Evolutionary conservation across 768 basidiomycete species (phyloP).

Genomic region (Suillus placidus): DNA sequence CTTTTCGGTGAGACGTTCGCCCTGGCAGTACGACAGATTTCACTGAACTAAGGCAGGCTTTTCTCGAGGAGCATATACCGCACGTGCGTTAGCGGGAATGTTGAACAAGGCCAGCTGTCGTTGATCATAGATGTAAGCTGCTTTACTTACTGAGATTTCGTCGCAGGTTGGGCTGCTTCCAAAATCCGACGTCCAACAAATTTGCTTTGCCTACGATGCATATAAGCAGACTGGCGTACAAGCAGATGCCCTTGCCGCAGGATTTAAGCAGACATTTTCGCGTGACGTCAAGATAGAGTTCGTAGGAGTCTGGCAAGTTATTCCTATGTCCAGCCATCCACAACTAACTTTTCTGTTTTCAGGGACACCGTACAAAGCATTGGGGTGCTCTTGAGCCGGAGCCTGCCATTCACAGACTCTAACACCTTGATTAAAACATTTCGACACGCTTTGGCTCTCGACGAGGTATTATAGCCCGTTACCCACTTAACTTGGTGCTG

Average conservation of each 20-base stretch:
- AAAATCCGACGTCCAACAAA: conserved; percentile 65
- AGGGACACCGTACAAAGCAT: conserved; percentile 85
- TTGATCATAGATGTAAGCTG: background rate
- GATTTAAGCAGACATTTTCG: conserved; percentile 77
- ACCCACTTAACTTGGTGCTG: conserved; percentile 7
- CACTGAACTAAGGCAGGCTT: conserved; percentile 54
- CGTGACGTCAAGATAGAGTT: conserved; percentile 73
- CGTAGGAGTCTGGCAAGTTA: conserved; percentile 71
- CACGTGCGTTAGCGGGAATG: conserved; percentile 75
- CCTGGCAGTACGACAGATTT: background rate
- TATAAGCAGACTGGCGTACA: conserved; percentile 56
- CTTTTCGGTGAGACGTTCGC: conserved; percentile 55
- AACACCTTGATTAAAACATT: conserved; percentile 70
- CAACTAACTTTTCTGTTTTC: conserved; percentile 9
- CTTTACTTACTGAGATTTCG: conserved; percentile 8
- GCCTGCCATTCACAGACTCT: conserved; percentile 66
- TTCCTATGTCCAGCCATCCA: background rate
- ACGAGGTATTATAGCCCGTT: conserved; percentile 52
- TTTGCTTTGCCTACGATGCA: conserved; percentile 75
- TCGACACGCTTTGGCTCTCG: conserved; percentile 76
- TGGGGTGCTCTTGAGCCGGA: conserved; percentile 60
- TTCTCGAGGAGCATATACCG: conserved; percentile 70
- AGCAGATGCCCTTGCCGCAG: conserved; percentile 51
- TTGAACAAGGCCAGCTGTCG: conserved; percentile 57
- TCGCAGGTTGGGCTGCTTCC: conserved; percentile 70